Evolutionary conservation across 1,139 yeast genomes (phyloP), one percentile per base, ranked within the genome.

Genomic region (Yamadazyma friedrichii): DNA sequence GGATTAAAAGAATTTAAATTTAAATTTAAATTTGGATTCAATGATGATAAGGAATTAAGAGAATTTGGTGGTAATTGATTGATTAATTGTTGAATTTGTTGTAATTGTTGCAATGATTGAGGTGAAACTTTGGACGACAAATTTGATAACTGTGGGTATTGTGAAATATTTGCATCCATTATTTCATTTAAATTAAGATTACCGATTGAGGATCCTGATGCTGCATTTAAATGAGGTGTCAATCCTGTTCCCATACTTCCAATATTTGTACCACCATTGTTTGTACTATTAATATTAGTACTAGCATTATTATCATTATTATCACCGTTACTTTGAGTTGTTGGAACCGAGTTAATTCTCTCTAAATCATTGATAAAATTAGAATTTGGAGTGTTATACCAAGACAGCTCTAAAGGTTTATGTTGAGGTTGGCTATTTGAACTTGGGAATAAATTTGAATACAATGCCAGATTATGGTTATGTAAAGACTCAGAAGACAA

Each of bases 381-480:
- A 15, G 25, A 5, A 27, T 37, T 37, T 9, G 16, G 20, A 33
- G 9, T 22, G 24, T 31, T 33, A 16, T 34, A 34, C 42, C 42
- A 45, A 16, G 31, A 31, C 9, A 31, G 33, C n/a, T 46, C 50
- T 5, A 42, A 6, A 11, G 33, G 36, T 25, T 37, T 38, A 25
- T 36, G 39, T 22, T 39, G 38, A 11, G 42, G 39, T 25, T 43
- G 45, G 10, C 45, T 25, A 35, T 38, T 41, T 4, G 53, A 35
- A n/a, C 40, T 38, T 6, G 48, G 47, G 26, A 44, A 49, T 9
- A 44, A 49, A 20, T 44, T 22, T 6, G 41, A 22, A 15, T 34
- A 34, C n/a, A 46, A 33, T 8, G 40, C 39, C 29, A 42, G 49
- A 36, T 45, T 47, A 35, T 46, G 52, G 27, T 40, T 46, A 15